phyloP scores from a whole-genome alignment of 75 land plant genomes.

The Isoetes taiwanensis region DNA sequence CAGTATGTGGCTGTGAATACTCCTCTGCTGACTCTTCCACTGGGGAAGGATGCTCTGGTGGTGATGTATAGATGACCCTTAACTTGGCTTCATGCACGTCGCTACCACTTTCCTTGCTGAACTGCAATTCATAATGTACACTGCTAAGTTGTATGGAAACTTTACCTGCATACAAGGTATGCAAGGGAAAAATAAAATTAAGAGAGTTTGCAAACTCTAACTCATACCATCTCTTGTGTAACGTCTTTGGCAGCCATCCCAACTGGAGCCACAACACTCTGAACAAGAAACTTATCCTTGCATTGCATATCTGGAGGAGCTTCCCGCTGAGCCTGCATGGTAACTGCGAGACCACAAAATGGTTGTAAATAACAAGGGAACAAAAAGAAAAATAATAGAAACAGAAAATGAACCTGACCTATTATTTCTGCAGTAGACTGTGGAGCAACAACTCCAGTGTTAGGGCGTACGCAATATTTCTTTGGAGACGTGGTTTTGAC shows the following conservation, averaged over 20 bases:
- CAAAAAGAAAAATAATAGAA: no score
- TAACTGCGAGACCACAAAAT: no score
- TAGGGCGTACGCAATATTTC: conserved; percentile 93
- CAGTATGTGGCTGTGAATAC: conserved; percentile 40
- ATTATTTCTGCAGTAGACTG: conserved; percentile 48
- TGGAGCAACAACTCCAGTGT: conserved; percentile 67
- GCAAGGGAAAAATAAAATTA: no score
- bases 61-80: conserved; percentile 59
- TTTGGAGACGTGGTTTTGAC: conserved; percentile 92
- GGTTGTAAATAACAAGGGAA: no score
- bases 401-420: conserved; percentile 18
- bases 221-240: conserved; percentile 61
- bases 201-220: no score
- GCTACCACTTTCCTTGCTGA: conserved; percentile 57
- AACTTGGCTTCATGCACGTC: conserved; percentile 56
- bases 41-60: conserved; percentile 82
- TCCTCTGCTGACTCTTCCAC: conserved; percentile 65
- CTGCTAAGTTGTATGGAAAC: no score
- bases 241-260: conserved; percentile 45
- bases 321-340: conserved; percentile 78
- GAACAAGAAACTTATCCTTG: conserved; percentile 86
- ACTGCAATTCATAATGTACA: conserved; percentile 41
- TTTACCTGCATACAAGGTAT: no score
- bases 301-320: conserved; percentile 73
- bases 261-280: conserved; percentile 48